Percentiles rank a stretch among this genome's conserved stretches.
Conservation (phyloP, 345 rosid species). For the Leavenworthia alabamica region DNA sequence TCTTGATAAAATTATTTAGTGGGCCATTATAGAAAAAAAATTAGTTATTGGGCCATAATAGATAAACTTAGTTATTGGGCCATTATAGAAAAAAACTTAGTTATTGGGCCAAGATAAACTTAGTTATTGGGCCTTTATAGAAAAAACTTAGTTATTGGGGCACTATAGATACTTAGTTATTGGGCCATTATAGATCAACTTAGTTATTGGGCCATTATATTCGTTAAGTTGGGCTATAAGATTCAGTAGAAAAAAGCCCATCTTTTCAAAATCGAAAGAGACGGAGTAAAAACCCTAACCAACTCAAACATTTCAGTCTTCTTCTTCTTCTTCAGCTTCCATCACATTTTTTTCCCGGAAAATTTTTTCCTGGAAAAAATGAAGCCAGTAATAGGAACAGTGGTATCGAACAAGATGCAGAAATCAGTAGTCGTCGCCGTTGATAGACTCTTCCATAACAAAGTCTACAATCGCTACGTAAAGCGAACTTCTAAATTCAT, state of each 20-base stretch:
- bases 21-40: too few species aligned
- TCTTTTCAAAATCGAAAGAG: background rate
- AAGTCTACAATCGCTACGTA: constrained; percentile 66
- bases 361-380: too few species aligned
- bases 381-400: constrained; percentile 35
- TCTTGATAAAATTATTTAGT: too few species aligned
- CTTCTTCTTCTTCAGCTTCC: background rate
- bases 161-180: too few species aligned
- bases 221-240: background rate
- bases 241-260: background rate
- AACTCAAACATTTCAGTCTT: background rate
- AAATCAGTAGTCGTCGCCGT: constrained; percentile 79
- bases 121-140: too few species aligned
- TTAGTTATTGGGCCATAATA: too few species aligned
- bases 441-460: constrained; percentile 78
- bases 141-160: too few species aligned
- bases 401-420: constrained; percentile 41
- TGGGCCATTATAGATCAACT: too few species aligned
- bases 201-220: background rate
- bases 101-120: too few species aligned
- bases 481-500: constrained; percentile 94
- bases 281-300: background rate
- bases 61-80: too few species aligned
- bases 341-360: background rate
- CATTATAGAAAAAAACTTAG: too few species aligned